Evolutionary conservation across 768 basidiomycete genomes (phyloP).

Genomic region (Rhodotorula sphaerocarpa): DNA sequence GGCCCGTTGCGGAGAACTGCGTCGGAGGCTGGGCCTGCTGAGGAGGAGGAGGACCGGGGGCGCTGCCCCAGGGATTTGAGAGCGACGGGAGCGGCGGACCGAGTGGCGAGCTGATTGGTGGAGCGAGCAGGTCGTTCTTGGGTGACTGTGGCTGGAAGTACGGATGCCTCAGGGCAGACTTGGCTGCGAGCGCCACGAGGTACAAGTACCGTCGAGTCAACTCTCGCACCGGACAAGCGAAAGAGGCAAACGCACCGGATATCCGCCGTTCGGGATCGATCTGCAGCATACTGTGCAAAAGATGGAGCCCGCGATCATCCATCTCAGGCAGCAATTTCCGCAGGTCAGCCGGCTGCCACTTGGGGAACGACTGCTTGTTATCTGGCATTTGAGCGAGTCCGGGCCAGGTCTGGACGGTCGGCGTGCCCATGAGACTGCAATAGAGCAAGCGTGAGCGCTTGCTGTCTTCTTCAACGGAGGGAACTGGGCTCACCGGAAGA

Average conservation of each 20-base stretch:
- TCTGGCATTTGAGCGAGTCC: slow-evolving; percentile 79
- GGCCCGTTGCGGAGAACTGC: no score
- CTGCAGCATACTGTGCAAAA: slow-evolving; percentile 31
- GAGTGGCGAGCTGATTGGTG: background rate
- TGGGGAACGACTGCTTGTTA: slow-evolving; percentile 92
- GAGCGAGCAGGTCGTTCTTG: background rate
- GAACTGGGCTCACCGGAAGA: slow-evolving; percentile 79
- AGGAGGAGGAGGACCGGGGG: no score
- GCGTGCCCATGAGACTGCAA: slow-evolving; percentile 80
- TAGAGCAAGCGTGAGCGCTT: background rate
- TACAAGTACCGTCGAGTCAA: no score
- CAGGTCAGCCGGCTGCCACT: slow-evolving; percentile 69
- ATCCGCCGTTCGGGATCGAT: slow-evolving; percentile 34
- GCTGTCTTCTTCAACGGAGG: no score
- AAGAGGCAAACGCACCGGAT: slow-evolving; percentile 12
- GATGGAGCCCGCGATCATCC: slow-evolving; percentile 28
- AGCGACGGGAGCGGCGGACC: slow-evolving; percentile 6
- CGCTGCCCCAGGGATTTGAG: no score
- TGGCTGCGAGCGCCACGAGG: slow-evolving; percentile 6
- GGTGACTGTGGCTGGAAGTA: slow-evolving; percentile 19
- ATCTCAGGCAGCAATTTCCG: slow-evolving; percentile 28
- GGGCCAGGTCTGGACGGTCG: slow-evolving; percentile 80
- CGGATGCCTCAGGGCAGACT: slow-evolving; percentile 25
- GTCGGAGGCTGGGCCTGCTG: no score
- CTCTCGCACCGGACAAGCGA: no score